A percentile compares a stretch with the other conserved stretches of the same genome.
Conservation (phyloP, 1,139 yeast species). For the Magnusiomyces sp. region DNA sequence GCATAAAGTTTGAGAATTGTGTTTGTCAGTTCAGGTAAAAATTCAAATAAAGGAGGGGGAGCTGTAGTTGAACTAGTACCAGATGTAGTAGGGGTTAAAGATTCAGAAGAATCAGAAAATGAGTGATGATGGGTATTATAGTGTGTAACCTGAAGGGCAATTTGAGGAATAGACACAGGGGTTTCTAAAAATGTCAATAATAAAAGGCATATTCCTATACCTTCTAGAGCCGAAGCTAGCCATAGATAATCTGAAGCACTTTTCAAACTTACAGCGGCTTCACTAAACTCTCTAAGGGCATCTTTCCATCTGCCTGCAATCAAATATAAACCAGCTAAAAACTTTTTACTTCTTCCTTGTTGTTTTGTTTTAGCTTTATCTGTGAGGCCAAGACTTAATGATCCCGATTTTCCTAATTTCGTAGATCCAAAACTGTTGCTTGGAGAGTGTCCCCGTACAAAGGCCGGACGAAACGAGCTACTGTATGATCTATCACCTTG, state of each 20-base stretch:
- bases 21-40: slow-evolving; percentile 43
- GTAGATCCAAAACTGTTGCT: slow-evolving; percentile 3
- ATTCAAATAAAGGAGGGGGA: slow-evolving; percentile 36
- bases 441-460: slow-evolving; percentile 1
- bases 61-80: slow-evolving; percentile 7
- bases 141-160: slow-evolving; percentile 24
- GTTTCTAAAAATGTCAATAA: slow-evolving; percentile 52
- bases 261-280: slow-evolving; percentile 54
- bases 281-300: slow-evolving; percentile 65
- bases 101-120: slow-evolving; percentile 6
- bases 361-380: slow-evolving; percentile 49
- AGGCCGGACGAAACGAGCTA: neutral
- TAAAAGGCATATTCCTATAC: slow-evolving; percentile 58
- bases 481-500: slow-evolving; percentile 5
- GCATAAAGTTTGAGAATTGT: slow-evolving; percentile 53
- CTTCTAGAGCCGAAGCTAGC: slow-evolving; percentile 82
- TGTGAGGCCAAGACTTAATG: slow-evolving; percentile 33
- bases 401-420: slow-evolving; percentile 23
- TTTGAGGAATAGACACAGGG: slow-evolving; percentile 52
- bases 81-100: slow-evolving; percentile 14
- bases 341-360: slow-evolving; percentile 67
- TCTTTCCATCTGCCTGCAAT: slow-evolving; percentile 70
- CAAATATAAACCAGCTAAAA: slow-evolving; percentile 66
- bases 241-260: slow-evolving; percentile 70
- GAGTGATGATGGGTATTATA: slow-evolving; percentile 3